A percentile compares a stretch with the other conserved stretches of the same genome.
Conservation (phyloP, 371 early-diverging fungal genomes). For the Actinomucor elegans region DNA sequence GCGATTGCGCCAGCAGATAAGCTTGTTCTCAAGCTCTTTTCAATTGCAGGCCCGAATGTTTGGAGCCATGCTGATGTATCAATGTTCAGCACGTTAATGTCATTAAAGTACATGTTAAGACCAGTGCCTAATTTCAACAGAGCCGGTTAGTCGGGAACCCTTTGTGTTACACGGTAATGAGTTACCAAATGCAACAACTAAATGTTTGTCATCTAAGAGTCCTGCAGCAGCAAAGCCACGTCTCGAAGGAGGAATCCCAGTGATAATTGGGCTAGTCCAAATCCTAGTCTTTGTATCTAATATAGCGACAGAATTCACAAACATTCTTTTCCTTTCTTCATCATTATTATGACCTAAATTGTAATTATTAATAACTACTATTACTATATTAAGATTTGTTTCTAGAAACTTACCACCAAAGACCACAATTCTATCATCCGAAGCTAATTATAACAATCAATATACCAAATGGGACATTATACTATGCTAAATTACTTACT, state of each 20-base stretch:
- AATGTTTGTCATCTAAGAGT: conserved; percentile 21
- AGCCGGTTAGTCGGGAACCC: too few species aligned
- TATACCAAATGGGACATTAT: too few species aligned
- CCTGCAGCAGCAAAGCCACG: conserved; percentile 42
- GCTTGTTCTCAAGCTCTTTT: neutral
- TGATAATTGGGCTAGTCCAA: conserved; percentile 28
- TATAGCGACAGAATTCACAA: conserved; percentile 32
- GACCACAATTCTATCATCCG: conserved; percentile 37
- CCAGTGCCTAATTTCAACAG: conserved; percentile 29
- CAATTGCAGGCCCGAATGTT: conserved; percentile 8
- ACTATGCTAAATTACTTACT: conserved; percentile 33
- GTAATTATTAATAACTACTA: neutral
- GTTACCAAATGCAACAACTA: conserved; percentile 49
- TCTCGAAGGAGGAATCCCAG: conserved; percentile 42
- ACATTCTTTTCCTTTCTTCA: conserved; percentile 20
- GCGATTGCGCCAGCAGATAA: conserved; percentile 42
- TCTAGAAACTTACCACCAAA: conserved; percentile 42
- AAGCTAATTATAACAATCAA: conserved; percentile 16
- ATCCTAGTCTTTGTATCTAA: conserved; percentile 45
- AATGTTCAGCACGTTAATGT: conserved; percentile 41
- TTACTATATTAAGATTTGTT: too few species aligned
- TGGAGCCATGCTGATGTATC: conserved; percentile 32
- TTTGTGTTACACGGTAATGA: too few species aligned
- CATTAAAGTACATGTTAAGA: conserved; percentile 38
- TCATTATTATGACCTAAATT: conserved; percentile 35